A percentile compares a stretch with the other conserved stretches of the same genome.
Conservation (phyloP, 2,329 filamentous ascomycete genomes). For the Penicillium capsulatum region DNA sequence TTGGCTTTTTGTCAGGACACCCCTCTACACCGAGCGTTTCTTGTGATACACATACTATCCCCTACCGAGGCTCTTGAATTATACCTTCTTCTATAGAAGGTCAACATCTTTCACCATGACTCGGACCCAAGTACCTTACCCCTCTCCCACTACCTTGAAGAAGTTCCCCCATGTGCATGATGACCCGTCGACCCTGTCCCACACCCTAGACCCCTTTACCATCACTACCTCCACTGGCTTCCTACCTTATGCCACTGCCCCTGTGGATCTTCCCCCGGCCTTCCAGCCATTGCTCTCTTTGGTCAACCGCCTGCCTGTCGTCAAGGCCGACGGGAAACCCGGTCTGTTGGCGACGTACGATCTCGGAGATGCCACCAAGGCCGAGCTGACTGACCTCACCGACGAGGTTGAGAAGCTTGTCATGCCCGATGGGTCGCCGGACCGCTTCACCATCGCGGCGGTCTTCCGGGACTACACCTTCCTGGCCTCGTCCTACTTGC, state of each 20-base stretch:
- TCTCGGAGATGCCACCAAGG: slow-evolving; percentile 69
- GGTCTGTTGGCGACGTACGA: slow-evolving; percentile 71
- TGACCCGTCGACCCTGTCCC: slow-evolving; percentile 40
- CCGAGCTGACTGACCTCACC: slow-evolving; percentile 73
- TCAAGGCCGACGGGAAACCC: slow-evolving; percentile 65
- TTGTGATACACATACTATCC: background rate
- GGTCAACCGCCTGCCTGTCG: slow-evolving; percentile 73
- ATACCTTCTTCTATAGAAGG: background rate
- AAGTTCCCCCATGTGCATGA: slow-evolving; percentile 44
- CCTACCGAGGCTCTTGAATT: too few species aligned
- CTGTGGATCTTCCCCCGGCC: slow-evolving; percentile 60
- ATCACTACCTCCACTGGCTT: slow-evolving; percentile 47
- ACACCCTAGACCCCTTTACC: slow-evolving; percentile 45
- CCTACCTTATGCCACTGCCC: slow-evolving; percentile 39
- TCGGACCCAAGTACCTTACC: slow-evolving; percentile 28
- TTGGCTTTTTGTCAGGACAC: slow-evolving; percentile 7
- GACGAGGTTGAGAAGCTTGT: slow-evolving; percentile 65
- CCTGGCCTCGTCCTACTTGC: slow-evolving; percentile 79
- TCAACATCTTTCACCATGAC: slow-evolving; percentile 31
- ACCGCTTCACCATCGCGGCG: slow-evolving; percentile 77
- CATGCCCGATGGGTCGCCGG: slow-evolving; percentile 50
- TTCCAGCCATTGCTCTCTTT: slow-evolving; percentile 71
- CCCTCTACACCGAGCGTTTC: slow-evolving; percentile 3
- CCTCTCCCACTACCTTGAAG: slow-evolving; percentile 35
- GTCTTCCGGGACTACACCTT: slow-evolving; percentile 91